Base-by-base conservation (phyloP, 2,329 filamentous ascomycete genomes). In the Cladophialophora psammophila region DNA sequence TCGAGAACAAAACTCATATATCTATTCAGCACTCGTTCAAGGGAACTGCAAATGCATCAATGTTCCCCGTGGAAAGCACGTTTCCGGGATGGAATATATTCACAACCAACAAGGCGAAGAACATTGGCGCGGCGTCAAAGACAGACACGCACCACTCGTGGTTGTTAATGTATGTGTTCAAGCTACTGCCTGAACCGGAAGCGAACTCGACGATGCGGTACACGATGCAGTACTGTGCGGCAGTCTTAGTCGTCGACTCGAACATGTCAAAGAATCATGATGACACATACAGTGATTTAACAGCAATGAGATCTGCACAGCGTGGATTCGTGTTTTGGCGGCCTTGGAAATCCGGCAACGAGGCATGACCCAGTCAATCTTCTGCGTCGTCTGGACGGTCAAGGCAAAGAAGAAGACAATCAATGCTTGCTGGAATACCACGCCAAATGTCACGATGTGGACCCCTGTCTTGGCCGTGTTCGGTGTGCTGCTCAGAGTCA, bases 141-240 rank as follows among this genome's bases (percentile, higher is more conserved):
- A 71, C 73, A 36, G 81, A 79, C 62, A 82, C 77, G 1, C 74
- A 75, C 4, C 79, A 72, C 26, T 78, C 76, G 45, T 74, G 66
- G 15, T 76, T 77, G 5, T 78, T 78, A 26, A 79, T 57, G 40
- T 64, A 58, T 4, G 15, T 58, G 26, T 34, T 57, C n/a, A 38
- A 75, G 32, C 83, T 76, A 8, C 83, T 74, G 31, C 74, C 70
- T 0, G 82, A 77, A 15, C 84, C 73, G 61, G 79, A 80, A 69
- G 87, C 87, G 76, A 86, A 88, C 75, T 89, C 85, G 12, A 86
- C 80, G 0, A 85, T 80, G 5, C 86, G 83, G 72, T 82, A 88
- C 63, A 88, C 80, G 59, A 86, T 88, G 26, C 87, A 82, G 2
- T 63, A 63, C 60, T 63, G 15, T 38, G 55, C 10, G 15, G 38